phyloP scores from a whole-genome alignment of 805 yeast genomes.

The Starmerella apis region DNA sequence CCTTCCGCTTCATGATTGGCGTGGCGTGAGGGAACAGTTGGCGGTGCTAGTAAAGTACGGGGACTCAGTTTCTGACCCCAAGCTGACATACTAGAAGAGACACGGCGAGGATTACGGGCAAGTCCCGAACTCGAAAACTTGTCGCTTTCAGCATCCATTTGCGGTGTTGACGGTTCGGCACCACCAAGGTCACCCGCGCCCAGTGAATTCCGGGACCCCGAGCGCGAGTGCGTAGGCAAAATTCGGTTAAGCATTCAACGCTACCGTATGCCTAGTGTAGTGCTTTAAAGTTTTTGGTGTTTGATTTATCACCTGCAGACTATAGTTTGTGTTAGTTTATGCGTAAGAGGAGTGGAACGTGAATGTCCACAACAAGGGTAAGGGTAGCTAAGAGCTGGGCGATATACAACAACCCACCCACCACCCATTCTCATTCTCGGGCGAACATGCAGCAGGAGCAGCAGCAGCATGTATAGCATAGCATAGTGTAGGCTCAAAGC shows the following conservation, averaged over 20 bases:
- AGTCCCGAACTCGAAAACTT: neutral
- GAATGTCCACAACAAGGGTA: neutral
- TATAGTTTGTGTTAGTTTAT: neutral
- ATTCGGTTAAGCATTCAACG: conserved; percentile 2
- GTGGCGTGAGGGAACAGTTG: conserved; percentile 3
- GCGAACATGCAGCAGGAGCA: neutral
- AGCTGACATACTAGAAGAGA: neutral
- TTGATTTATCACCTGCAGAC: neutral
- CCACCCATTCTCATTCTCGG: neutral
- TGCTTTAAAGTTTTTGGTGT: neutral
- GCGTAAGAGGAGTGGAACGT: neutral
- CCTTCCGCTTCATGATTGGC: conserved; percentile 19
- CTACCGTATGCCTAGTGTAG: neutral
- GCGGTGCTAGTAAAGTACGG: conserved; percentile 14
- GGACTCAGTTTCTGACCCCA: conserved; percentile 2
- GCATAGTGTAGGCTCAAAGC: too few species aligned
- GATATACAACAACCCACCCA: neutral
- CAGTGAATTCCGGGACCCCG: conserved; percentile 2
- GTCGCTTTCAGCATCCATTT: neutral
- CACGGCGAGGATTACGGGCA: neutral
- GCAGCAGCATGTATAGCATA: neutral
- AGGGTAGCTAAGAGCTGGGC: neutral
- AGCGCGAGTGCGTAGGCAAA: conserved; percentile 5
- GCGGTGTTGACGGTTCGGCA: conserved; percentile 2
- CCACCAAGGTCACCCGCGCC: neutral